Evolutionary conservation across 2,329 filamentous ascomycete genomes (phyloP), one percentile per base, ranked within the genome.

Genomic region (Ilyonectria sp.): DNA sequence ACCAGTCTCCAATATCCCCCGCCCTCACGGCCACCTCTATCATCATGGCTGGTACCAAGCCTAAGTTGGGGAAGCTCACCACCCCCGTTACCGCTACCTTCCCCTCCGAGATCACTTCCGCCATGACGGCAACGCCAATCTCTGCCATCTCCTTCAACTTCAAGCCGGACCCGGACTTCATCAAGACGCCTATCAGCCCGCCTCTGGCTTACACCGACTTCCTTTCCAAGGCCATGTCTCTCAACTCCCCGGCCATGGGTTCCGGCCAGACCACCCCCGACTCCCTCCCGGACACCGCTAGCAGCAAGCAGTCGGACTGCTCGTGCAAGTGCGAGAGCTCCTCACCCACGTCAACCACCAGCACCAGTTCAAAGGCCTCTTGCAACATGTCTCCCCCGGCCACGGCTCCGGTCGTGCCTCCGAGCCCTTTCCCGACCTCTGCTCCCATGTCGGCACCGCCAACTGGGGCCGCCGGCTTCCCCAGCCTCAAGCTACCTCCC

Each of bases 111-210:
- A 86, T 86, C 72, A 86, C 87, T 66, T 91, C 90, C 74, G 50
- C 50, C n/a, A 53, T 53, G 50, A 21, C 50, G 31, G 86, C 87
- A 72, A 95, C 91, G 71, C 93, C 93, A 55, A 86, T 93, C 77
- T 90, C 79, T 68, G 85, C 80, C 65, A 77, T 81, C 65, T 81
- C 78, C 35, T 81, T 81, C 65, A 73, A 77, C 47, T 80, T 78
- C 70, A 82, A 81, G 69, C 80, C 83, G 9, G 83, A 82, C 37
- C 79, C 83, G 8, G 84, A 85, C 63, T 86, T 88, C 74, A 89
- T 95, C 85, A 95, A 95, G 82, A 98, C 95, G 5, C 95, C 95
- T 55, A 97, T 98, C 80, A 97, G 93, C 58, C 95, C 95, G 59
- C 95, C 95, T 3, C 86, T 89, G 23, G 95, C 95, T 65, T 98